Evolutionary conservation across 129 eudicot genomes (phyloP), one percentile per base, ranked within the genome.

Genomic region (Chrysanthemum lavandulifolium): DNA sequence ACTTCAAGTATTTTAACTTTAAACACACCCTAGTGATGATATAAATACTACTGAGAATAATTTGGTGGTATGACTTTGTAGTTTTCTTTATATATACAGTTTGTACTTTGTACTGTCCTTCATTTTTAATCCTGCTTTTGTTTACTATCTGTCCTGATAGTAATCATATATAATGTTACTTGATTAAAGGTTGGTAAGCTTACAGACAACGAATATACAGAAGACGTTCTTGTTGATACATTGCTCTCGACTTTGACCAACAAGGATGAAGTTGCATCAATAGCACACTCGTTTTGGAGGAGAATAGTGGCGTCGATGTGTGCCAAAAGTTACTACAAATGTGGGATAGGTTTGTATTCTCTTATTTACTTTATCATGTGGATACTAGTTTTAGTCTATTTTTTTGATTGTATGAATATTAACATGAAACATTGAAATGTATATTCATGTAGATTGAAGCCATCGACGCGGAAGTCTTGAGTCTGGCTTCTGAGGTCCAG

Each of bases 281-380:
- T 68, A 23, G 95, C 90, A 31, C 89, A 15, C 72, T 80, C 84
- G n/a, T 89, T 87, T 69, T 89, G 55, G 90, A 87, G 74, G 88
- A 85, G 48, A 82, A 87, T 60, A 85, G 71, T 61, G 86, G 80
- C 19, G 56, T 78, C 0, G 96, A 89, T 76, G 83, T 73, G 6
- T 87, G 95, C 83, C 84, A 82, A 69, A 71, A 68, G 80, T 57
- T 93, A 83, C 78, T 93, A 61, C 75, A 83, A 45, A 71, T 75
- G 73, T 74, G 82, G 85, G 81, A 83, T 31, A 82, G 88, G 98
- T 93, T 80, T 73, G 85, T 36, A 40, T 9, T 53, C 3, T 43
- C 61, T 36, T 25, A 10, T 11, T 49, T 13, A 48, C 25, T n/a
- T 40, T 27, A 67, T 60, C 29, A 2, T 3, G 4, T 61, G 19